A percentile compares a stretch with the other conserved stretches of the same genome.
Evolutionary conservation across 495 filamentous ascomycete genomes (phyloP).

Genomic region (Penicillium cataractarum): DNA sequence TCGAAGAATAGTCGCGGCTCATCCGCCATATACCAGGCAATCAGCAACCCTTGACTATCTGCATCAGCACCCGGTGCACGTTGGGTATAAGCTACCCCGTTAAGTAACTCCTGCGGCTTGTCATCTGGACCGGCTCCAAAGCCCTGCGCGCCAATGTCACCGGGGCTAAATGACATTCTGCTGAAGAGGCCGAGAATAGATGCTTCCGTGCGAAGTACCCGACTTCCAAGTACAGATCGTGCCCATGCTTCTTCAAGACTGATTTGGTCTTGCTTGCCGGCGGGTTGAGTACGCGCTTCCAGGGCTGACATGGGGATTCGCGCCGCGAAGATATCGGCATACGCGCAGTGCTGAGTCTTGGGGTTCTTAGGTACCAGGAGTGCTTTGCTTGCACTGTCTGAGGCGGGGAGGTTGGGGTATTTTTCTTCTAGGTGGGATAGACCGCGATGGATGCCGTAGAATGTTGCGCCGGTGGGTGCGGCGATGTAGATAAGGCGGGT

Average conservation of each 20-base stretch:
- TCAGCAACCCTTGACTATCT: slow-evolving; percentile 27
- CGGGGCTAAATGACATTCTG: slow-evolving; percentile 13
- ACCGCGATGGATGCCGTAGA: slow-evolving; percentile 29
- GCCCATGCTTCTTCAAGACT: slow-evolving; percentile 36
- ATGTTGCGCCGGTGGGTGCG: slow-evolving; percentile 18
- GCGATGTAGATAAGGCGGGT: slow-evolving; percentile 22
- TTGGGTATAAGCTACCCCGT: slow-evolving; percentile 29
- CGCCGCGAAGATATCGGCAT: slow-evolving; percentile 39
- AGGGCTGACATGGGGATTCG: slow-evolving; percentile 29
- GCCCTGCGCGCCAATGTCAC: slow-evolving; percentile 24
- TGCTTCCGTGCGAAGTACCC: slow-evolving; percentile 27
- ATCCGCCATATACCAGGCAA: slow-evolving; percentile 31
- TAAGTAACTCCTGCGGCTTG: slow-evolving; percentile 20
- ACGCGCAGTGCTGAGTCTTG: slow-evolving; percentile 27
- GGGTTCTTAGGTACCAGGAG: slow-evolving; percentile 23
- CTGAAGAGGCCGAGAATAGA: slow-evolving; percentile 27
- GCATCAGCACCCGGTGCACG: slow-evolving; percentile 13
- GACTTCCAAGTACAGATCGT: slow-evolving; percentile 23
- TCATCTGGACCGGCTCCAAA: slow-evolving; percentile 12
- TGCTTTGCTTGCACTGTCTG: slow-evolving; percentile 21
- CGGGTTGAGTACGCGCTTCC: neutral
- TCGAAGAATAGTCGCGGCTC: slow-evolving; percentile 34
- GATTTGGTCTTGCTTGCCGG: neutral
- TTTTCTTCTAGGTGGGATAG: slow-evolving; percentile 33
- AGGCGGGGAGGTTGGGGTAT: slow-evolving; percentile 32